These are phyloP conservation scores for Floccularia luteovirens DNA, from an alignment of 768 basidiomycete species.

Conservation along the genomic window DNA sequence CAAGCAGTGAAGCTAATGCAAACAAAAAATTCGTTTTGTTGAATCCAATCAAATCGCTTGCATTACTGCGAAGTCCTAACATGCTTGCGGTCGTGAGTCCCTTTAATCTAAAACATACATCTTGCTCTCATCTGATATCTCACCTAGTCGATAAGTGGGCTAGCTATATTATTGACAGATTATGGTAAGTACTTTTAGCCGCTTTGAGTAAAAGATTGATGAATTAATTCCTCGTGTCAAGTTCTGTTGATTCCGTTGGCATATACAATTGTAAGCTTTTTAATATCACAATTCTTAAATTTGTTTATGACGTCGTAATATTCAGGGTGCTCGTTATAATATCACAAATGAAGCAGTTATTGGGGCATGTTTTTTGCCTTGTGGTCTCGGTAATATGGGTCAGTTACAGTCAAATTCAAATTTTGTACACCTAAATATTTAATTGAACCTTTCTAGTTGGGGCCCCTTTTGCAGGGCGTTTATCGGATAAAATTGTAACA, in stretches of 20 bases:
- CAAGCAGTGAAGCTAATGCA: conserved; percentile 9
- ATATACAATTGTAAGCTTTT: conserved; percentile 51
- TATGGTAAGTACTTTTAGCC: conserved; percentile 21
- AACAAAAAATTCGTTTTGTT: conserved; percentile 31
- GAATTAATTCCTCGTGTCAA: conserved; percentile 14
- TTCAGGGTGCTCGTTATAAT: conserved; percentile 45
- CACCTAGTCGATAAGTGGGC: conserved; percentile 21
- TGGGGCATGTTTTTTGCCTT: conserved; percentile 52
- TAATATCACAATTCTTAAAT: not conserved
- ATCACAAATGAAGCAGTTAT: conserved; percentile 51
- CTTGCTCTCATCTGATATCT: too few species aligned
- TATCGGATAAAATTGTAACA: conserved; percentile 49
- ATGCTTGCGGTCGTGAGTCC: conserved; percentile 42
- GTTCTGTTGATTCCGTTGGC: conserved; percentile 57
- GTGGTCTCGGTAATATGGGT: conserved; percentile 54
- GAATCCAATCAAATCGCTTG: conserved; percentile 50
- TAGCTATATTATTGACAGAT: conserved; percentile 26
- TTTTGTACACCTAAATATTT: not conserved
- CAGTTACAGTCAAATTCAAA: conserved; percentile 11
- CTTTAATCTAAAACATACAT: not conserved
- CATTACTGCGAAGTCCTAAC: conserved; percentile 52
- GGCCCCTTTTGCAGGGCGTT: conserved; percentile 46
- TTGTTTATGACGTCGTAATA: not conserved
- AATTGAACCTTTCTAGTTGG: conserved; percentile 15
- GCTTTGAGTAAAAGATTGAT: conserved; percentile 2